phyloP scores from a whole-genome alignment of 176 grass and related monocot genomes.

The Calamus simplicifolius region DNA sequence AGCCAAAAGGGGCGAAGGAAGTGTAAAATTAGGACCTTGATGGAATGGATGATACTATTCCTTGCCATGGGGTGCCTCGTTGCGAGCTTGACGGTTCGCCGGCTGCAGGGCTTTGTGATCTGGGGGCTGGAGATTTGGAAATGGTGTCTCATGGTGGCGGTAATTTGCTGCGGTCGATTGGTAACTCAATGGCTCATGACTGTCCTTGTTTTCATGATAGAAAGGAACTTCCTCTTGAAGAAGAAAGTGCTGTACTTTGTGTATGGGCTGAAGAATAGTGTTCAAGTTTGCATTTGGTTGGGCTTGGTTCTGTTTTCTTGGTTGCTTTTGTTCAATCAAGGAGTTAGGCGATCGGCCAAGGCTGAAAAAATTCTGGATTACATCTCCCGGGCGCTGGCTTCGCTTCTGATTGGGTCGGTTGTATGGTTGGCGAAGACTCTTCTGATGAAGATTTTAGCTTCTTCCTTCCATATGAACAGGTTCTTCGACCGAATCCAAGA shows the following conservation, averaged over 20 bases:
- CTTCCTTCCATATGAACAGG: constrained; percentile 75
- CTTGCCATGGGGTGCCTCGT: constrained; percentile 56
- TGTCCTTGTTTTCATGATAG: constrained; percentile 61
- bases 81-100: constrained; percentile 43
- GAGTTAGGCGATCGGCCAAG: constrained; percentile 21
- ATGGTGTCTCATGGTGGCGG: constrained; percentile 78
- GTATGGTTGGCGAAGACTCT: constrained; percentile 78
- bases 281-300: constrained; percentile 73
- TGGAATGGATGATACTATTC: constrained; percentile 52
- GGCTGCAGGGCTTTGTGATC: constrained; percentile 27
- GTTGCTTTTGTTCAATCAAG: constrained; percentile 60
- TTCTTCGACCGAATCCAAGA: constrained; percentile 98
- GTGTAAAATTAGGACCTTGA: constrained; percentile 25
- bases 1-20: constrained; percentile 17
- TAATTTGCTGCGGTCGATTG: constrained; percentile 70
- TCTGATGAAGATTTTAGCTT: constrained; percentile 82
- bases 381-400: constrained; percentile 9
- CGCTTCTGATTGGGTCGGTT: constrained; percentile 33
- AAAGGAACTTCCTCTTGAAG: constrained; percentile 86
- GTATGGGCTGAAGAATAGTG: constrained; percentile 71
- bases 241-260: constrained; percentile 97
- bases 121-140: constrained; percentile 88
- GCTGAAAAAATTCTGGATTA: not conserved
- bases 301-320: constrained; percentile 57
- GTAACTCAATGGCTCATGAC: constrained; percentile 60